Base-by-base conservation (phyloP, 495 filamentous ascomycete species). In the Friedmanniomyces simplex region DNA sequence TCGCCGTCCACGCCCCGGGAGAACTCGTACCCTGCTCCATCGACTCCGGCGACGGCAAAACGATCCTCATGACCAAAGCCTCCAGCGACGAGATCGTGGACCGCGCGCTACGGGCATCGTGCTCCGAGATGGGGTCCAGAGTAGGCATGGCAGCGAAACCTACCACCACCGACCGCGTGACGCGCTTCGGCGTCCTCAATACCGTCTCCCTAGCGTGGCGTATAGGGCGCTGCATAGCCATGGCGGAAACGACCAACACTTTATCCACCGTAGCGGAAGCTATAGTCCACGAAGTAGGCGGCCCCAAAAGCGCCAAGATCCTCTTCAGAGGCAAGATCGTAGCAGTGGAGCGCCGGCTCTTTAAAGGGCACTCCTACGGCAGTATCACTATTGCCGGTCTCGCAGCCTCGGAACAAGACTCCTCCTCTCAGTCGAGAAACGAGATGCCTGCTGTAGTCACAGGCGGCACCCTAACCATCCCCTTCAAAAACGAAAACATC, bases 401-500 rank as follows among this genome's bases (percentile, higher is more conserved):
- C n/a, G 60, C 74, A 10, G 36, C 49, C 14, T 69, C 68, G 7
- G 63, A 68, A 20, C 63, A 67, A 16, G 53, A 57, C 8, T 21
- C 60, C 50, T 55, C 63, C 21, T 12, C 49, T 7, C 5, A n/a
- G 6, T 18, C 21, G n/a, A 4, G 4, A 21, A 46, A 12, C 32
- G 16, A 2, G 13, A 52, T 54, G 13, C 13, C 30, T 20, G 20
- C 57, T 8, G 57, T 62, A n/a, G 53, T 34, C 2, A 52, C 32
- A 58, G 62, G 54, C 25, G 72, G 74, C 6, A 67, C 59, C 25
- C 63, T 83, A 48, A 77, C 78, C 49, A 78, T 84, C 37, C 80
- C 80, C 0, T 83, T 84, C 68, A 82, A 82, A 69, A 83, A 83
- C 64, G 82, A 85, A 63, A 85, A 83, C 62, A 79, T 83, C 18